Percentiles rank a stretch among this genome's conserved stretches.
These are phyloP conservation scores for Citrus australasica DNA, from an alignment of 345 rosid genomes.

Conservation along the genomic window DNA sequence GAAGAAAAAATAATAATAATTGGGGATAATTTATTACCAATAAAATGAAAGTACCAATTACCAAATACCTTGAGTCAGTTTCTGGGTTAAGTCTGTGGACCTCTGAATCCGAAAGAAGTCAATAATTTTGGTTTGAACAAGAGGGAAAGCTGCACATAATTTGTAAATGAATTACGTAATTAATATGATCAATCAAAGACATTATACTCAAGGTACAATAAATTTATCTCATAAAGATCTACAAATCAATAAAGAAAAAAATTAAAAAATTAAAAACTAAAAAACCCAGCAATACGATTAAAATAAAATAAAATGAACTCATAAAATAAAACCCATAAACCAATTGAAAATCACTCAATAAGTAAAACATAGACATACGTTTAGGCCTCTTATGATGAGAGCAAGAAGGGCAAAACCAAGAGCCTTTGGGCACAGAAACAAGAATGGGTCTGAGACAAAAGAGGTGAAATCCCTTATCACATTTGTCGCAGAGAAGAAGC, in stretches of 20 bases:
- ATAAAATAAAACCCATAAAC: slow-evolving; percentile 13
- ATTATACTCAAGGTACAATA: neutral
- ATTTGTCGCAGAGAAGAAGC: slow-evolving; percentile 83
- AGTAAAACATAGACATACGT: slow-evolving; percentile 34
- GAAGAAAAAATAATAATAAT: neutral
- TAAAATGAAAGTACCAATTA: neutral
- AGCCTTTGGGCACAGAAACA: slow-evolving; percentile 77
- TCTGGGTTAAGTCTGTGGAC: slow-evolving; percentile 18
- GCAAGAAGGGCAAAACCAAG: slow-evolving; percentile 79
- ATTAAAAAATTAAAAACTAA: too few species aligned
- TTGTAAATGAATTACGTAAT: neutral
- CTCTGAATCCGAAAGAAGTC: slow-evolving; percentile 83
- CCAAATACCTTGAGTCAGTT: slow-evolving; percentile 29
- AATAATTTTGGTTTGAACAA: slow-evolving; percentile 73
- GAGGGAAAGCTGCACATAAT: slow-evolving; percentile 55
- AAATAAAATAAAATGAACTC: neutral
- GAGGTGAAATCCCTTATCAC: slow-evolving; percentile 78
- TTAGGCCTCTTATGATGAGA: slow-evolving; percentile 49
- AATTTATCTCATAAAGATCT: too few species aligned
- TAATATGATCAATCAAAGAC: neutral
- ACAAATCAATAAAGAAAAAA: too few species aligned
- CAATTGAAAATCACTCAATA: slow-evolving; percentile 4
- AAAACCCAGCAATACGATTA: neutral
- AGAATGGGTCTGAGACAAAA: slow-evolving; percentile 89
- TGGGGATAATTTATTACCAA: neutral